Percentiles rank a stretch among this genome's conserved stretches.
These are phyloP conservation scores for Inonotus hispidus DNA, from an alignment of 1,284 basidiomycete genomes.

Conservation along the genomic window DNA sequence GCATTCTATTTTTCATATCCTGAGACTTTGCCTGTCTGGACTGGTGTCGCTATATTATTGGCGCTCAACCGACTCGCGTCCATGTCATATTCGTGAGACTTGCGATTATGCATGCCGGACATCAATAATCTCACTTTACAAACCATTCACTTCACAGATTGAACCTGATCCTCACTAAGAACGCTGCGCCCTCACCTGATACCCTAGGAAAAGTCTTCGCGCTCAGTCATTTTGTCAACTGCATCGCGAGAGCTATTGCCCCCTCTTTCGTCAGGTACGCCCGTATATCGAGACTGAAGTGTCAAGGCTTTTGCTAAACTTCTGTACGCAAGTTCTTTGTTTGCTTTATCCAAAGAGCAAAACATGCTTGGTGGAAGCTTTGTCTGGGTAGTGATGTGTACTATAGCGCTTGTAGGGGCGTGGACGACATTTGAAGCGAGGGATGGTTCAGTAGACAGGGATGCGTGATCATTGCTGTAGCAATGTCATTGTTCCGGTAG, in stretches of 20 bases:
- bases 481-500: neutral
- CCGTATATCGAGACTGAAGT: neutral
- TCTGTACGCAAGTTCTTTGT: conserved; percentile 2
- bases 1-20: neutral
- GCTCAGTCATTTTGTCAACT: conserved; percentile 20
- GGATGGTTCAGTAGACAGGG: conserved; percentile 3
- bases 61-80: conserved; percentile 28
- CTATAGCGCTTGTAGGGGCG: conserved; percentile 4
- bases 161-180: conserved; percentile 20
- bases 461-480: neutral
- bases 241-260: conserved; percentile 17
- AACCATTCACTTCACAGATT: conserved; percentile 5
- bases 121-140: neutral
- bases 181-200: conserved; percentile 18
- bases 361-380: conserved; percentile 11
- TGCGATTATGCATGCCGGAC: neutral
- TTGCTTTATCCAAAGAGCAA: conserved; percentile 11
- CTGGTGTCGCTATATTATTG: conserved; percentile 30
- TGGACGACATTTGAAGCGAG: conserved; percentile 3
- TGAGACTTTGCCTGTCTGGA: conserved; percentile 26
- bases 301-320: neutral
- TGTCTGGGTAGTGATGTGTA: conserved; percentile 15
- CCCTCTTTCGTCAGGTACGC: conserved; percentile 20
- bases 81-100: conserved; percentile 32
- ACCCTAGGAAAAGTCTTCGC: conserved; percentile 21